Conservation (phyloP, 371 early-diverging fungal species). For the Mucor racemosus region DNA sequence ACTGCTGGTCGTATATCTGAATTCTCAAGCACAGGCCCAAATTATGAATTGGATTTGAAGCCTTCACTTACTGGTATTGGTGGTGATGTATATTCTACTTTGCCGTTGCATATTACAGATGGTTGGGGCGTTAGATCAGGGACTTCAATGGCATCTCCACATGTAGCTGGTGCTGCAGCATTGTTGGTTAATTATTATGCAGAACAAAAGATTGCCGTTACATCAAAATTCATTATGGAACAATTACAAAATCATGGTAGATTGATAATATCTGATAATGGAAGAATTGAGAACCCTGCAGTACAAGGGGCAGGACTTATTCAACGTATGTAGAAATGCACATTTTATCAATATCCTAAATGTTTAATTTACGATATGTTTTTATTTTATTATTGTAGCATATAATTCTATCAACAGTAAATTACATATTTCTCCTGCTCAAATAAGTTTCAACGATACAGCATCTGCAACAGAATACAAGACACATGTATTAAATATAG, state of each 20-base stretch:
- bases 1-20: constrained; percentile 49
- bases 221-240: constrained; percentile 33
- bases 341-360: no score
- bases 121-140: constrained; percentile 72
- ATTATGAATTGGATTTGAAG: constrained; percentile 49
- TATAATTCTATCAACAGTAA: constrained; percentile 58
- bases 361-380: no score
- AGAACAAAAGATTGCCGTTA: constrained; percentile 17
- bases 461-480: constrained; percentile 42
- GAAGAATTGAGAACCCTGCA: constrained; percentile 46
- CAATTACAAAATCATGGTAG: constrained; percentile 60
- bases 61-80: constrained; percentile 73
- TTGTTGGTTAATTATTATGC: constrained; percentile 55
- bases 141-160: constrained; percentile 75
- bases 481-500: constrained; percentile 48
- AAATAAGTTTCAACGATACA: constrained; percentile 75
- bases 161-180: constrained; percentile 72
- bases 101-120: constrained; percentile 35
- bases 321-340: constrained; percentile 44
- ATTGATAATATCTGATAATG: constrained; percentile 25
- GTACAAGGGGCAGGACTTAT: constrained; percentile 83
- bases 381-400: constrained; percentile 23
- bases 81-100: constrained; percentile 73
- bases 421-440: constrained; percentile 64
- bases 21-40: constrained; percentile 58